Conservation (phyloP, 208 protist species). For the Wallacemonas rigidus region DNA sequence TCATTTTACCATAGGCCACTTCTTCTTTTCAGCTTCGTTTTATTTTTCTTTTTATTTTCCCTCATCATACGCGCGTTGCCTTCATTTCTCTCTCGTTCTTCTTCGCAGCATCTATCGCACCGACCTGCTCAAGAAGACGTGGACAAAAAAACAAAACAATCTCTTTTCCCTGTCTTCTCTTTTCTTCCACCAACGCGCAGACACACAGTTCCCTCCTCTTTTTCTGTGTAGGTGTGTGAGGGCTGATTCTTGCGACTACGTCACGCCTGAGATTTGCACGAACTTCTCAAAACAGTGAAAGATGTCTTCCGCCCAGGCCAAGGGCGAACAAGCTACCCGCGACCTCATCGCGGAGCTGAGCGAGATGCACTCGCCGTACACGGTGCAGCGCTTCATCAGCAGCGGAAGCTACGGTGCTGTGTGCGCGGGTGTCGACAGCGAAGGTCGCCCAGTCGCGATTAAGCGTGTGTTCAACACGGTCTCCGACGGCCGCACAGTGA, state of each 20-base stretch:
- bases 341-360: constrained; percentile 79
- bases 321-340: constrained; percentile 70
- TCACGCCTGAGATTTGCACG: no score
- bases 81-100: neutral
- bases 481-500: constrained; percentile 76
- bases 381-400: constrained; percentile 81
- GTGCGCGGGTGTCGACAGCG: constrained; percentile 75
- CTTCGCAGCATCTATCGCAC: neutral
- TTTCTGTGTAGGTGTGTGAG: no score
- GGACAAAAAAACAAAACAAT: neutral
- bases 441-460: constrained; percentile 71
- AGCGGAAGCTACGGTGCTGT: constrained; percentile 91
- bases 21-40: constrained; percentile 17
- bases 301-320: constrained; percentile 34
- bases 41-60: neutral
- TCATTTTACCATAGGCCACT: neutral
- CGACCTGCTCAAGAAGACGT: neutral
- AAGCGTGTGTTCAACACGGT: constrained; percentile 90
- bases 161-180: constrained; percentile 2
- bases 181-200: constrained; percentile 5
- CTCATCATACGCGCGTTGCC: neutral
- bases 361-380: constrained; percentile 75
- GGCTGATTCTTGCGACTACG: no score
- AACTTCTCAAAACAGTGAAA: no score
- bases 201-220: neutral